Conservation (phyloP, 176 grass and related monocot genomes). For the Eragrostis nindensis region DNA sequence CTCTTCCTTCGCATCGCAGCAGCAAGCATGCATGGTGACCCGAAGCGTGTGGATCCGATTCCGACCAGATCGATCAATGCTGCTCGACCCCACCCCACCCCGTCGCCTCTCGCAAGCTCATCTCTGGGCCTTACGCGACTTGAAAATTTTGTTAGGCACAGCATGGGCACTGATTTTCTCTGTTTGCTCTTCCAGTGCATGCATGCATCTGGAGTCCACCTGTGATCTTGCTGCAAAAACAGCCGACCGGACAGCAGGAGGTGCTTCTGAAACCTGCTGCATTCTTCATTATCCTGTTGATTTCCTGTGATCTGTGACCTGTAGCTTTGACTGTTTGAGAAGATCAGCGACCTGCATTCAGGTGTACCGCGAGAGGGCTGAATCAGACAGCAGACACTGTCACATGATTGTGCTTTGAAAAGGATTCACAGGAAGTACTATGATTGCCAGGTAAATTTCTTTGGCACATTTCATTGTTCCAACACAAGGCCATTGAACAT, state of each 20-base stretch:
- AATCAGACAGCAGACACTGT: constrained; percentile 16
- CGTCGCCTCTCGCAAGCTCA: neutral
- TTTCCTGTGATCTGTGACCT: neutral
- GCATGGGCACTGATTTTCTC: neutral
- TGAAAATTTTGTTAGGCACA: neutral
- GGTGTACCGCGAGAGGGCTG: neutral
- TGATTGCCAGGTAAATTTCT: neutral
- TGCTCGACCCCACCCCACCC: constrained; percentile 12
- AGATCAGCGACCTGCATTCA: neutral
- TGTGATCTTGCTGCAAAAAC: neutral
- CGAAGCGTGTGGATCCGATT: constrained; percentile 25
- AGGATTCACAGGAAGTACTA: neutral
- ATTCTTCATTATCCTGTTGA: neutral
- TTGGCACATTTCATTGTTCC: neutral
- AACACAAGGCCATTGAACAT: neutral
- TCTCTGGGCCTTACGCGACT: constrained; percentile 34
- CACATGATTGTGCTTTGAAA: neutral
- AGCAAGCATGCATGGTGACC: neutral
- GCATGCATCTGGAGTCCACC: constrained; percentile 11
- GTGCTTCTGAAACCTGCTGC: constrained; percentile 32
- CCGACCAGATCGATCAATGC: constrained; percentile 39
- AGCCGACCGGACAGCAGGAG: constrained; percentile 42
- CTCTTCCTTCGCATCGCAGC: neutral
- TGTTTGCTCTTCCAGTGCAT: constrained; percentile 13
- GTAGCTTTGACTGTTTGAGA: constrained; percentile 3